Evolutionary conservation across 306 rosid genomes (phyloP).

Genomic region (Alnus glutinosa): DNA sequence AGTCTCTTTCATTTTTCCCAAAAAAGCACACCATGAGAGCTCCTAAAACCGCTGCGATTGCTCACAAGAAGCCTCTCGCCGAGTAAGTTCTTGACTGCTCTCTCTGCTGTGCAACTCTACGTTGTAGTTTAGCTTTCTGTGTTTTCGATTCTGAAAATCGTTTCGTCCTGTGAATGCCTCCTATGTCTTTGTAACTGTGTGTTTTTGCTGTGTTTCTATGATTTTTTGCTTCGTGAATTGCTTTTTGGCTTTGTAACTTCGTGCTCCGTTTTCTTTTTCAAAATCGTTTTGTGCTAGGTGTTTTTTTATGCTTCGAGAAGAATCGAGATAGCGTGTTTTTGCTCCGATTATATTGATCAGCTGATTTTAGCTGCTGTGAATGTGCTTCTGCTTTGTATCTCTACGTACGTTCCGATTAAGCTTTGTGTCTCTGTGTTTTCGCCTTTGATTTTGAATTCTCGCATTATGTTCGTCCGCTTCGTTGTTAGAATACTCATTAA

Average conservation of each 20-base stretch:
- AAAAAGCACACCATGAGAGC: slow-evolving; percentile 24
- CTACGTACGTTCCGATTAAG: background rate
- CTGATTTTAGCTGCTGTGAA: background rate
- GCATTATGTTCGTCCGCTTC: background rate
- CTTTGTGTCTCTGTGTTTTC: background rate
- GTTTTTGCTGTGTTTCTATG: background rate
- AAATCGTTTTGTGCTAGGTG: background rate
- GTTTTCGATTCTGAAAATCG: background rate
- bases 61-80: slow-evolving; percentile 29
- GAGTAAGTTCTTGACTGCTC: slow-evolving; percentile 18
- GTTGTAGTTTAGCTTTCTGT: background rate
- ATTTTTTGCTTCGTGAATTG: background rate
- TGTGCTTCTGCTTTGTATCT: background rate
- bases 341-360: background rate
- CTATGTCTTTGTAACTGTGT: background rate
- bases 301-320: background rate
- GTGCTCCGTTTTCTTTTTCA: background rate
- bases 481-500: background rate
- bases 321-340: background rate
- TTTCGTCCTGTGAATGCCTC: background rate
- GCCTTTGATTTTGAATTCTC: background rate
- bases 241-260: background rate
- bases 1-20: background rate
- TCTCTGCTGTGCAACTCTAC: background rate
- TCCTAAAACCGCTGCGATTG: slow-evolving; percentile 18